Evolutionary conservation across 106 monocot species (phyloP).

Genomic region (Gastrodia elata): DNA sequence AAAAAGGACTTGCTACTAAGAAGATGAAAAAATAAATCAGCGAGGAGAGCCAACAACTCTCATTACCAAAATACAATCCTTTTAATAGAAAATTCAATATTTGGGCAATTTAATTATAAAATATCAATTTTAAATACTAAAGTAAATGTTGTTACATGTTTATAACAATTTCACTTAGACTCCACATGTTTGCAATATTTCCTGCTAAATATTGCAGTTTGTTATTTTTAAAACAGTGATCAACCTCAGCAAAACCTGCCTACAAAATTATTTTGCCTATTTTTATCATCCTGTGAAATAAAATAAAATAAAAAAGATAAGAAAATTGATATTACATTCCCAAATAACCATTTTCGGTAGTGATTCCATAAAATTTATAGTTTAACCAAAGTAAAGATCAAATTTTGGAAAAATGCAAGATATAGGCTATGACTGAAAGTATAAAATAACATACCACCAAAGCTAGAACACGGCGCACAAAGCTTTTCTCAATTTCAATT

Average conservation of each 20-base stretch:
- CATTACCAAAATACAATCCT: background rate
- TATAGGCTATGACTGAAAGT: background rate
- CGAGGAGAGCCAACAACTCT: background rate
- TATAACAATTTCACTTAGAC: background rate
- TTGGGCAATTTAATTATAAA: slow-evolving; percentile 1
- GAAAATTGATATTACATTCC: background rate
- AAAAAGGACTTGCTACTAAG: background rate
- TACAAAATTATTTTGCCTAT: background rate
- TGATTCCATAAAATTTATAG: background rate
- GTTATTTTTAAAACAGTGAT: background rate
- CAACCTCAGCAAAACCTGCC: background rate
- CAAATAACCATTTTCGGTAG: background rate
- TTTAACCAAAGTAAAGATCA: background rate
- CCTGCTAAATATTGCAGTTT: background rate
- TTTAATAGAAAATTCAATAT: background rate
- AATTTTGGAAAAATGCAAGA: background rate
- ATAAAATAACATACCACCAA: slow-evolving; percentile 47
- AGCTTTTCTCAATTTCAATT: slow-evolving; percentile 75
- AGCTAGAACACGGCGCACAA: slow-evolving; percentile 72
- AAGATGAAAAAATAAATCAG: background rate
- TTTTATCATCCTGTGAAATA: background rate
- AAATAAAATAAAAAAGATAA: background rate
- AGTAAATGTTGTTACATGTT: background rate
- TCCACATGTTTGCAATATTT: background rate
- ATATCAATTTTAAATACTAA: background rate